phyloP scores from a whole-genome alignment of 805 yeast species.

The Cephaloascus fragrans region DNA sequence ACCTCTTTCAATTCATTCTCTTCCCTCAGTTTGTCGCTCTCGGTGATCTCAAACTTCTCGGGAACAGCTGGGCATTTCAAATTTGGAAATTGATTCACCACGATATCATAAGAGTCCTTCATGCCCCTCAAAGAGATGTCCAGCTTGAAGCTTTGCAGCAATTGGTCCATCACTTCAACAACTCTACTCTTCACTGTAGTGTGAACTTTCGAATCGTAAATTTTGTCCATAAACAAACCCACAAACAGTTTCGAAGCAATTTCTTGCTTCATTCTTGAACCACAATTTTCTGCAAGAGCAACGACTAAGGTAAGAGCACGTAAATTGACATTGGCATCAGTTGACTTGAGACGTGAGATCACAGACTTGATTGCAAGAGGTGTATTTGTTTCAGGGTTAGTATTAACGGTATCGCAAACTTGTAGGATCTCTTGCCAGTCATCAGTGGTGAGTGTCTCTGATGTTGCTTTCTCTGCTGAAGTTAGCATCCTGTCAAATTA shows the following conservation, averaged over 20 bases:
- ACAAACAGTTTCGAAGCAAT: conserved; percentile 27
- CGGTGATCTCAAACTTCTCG: conserved; percentile 37
- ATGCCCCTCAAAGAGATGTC: conserved; percentile 76
- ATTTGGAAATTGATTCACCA: conserved; percentile 31
- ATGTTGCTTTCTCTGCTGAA: conserved; percentile 41
- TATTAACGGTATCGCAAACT: conserved; percentile 57
- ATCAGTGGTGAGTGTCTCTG: conserved; percentile 50
- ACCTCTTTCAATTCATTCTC: conserved; percentile 77
- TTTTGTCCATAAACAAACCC: conserved; percentile 22
- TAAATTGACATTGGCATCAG: conserved; percentile 58
- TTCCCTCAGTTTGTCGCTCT: conserved; percentile 43
- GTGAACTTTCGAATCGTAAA: conserved; percentile 54
- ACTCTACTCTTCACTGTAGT: conserved; percentile 54
- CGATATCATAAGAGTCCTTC: conserved; percentile 45
- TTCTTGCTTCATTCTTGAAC: conserved; percentile 51
- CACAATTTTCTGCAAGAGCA: conserved; percentile 70
- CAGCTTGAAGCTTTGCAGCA: conserved; percentile 49
- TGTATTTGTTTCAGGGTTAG: conserved; percentile 49
- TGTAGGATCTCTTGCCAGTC: conserved; percentile 59
- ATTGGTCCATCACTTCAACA: conserved; percentile 58
- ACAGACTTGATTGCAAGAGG: conserved; percentile 35
- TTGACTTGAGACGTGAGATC: conserved; percentile 34
- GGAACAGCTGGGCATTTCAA: conserved; percentile 45
- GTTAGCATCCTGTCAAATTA: not conserved
- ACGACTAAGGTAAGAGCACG: conserved; percentile 42